Evolutionary conservation across 108 stramenopile species (phyloP).

Genomic region (Cyclotella baltica): DNA sequence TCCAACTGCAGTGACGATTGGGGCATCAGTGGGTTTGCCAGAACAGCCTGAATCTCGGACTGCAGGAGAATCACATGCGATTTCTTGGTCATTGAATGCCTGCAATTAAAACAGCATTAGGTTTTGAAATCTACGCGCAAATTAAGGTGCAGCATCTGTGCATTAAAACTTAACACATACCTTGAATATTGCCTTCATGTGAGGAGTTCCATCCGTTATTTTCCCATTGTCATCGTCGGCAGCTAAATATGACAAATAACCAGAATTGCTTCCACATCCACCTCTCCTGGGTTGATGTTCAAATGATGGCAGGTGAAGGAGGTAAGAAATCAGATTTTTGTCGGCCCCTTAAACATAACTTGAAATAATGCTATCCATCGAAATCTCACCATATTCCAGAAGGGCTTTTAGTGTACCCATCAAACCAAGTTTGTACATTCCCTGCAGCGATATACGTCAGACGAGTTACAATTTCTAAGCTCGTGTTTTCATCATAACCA

Average conservation of each 20-base stretch:
- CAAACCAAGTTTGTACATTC: constrained; percentile 25
- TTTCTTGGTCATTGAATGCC: constrained; percentile 29
- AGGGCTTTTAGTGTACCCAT: constrained; percentile 4
- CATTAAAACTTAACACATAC: not conserved
- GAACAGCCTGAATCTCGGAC: constrained; percentile 21
- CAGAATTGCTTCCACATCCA: constrained; percentile 22
- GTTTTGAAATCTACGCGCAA: not conserved
- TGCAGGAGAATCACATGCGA: constrained; percentile 27
- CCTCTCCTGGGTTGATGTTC: no score
- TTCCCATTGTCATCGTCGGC: constrained; percentile 44
- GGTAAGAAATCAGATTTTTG: no score
- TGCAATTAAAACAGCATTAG: not conserved
- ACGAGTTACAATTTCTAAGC: constrained; percentile 26
- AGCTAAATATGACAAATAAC: constrained; percentile 14
- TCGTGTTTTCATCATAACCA: constrained; percentile 38
- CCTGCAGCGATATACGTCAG: constrained; percentile 41
- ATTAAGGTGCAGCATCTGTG: not conserved
- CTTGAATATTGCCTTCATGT: constrained; percentile 36
- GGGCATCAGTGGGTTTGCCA: not conserved
- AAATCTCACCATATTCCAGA: not conserved
- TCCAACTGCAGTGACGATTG: constrained; percentile 3
- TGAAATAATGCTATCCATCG: no score
- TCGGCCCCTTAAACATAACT: no score
- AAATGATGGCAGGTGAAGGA: no score
- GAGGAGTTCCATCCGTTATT: constrained; percentile 35